Base-by-base conservation (phyloP, 768 basidiomycete genomes). In the Pleurotus platypus region DNA sequence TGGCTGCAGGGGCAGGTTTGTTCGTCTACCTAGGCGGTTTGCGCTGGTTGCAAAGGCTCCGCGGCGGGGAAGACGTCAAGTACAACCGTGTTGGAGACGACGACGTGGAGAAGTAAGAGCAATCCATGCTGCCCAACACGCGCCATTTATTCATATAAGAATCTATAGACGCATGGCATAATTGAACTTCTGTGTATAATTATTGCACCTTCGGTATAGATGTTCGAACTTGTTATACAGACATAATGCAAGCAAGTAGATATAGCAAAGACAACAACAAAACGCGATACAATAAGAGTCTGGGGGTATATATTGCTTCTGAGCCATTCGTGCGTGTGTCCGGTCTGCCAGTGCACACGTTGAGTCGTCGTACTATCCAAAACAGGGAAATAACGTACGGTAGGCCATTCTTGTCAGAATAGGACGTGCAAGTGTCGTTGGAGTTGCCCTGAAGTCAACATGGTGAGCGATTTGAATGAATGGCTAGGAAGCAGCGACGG, bases 351-450 rank as follows among this genome's bases (percentile, higher is more conserved):
- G 11, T 24, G n/a, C 9, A 4, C 24, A 47, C 16, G n/a, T 16
- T 18, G 51, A 27, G 9, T 39, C 30, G 43, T 12, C 30, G 58
- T n/a, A 18, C 38, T 8, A 46, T 12, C 6, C 5, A 27, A 38
- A 13, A 18, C 38, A 12, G 51, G 8, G 38, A 50, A 12, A 20
- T 8, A 9, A 79, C 86, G 57, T 62, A 89, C 88, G 87, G 77
- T 58, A 86, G 67, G 24, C 83, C 84, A 62, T 82, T 81, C 49
- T 77, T 67, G 62, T 87, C 87, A 40, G 89, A 90, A 66, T 80
- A 90, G 0, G 89, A 90, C 24, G 85, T 79, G 64, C 89, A 91
- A 38, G 82, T 80, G 51, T 79, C 70, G 59, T 75, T 81, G 22
- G 63, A 60, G 62, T 72, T 75, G 45, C 72, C 72, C 78, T 81